Evolutionary conservation across 306 rosid genomes (phyloP).

Genomic region (Herpetospermum pedunculosum): DNA sequence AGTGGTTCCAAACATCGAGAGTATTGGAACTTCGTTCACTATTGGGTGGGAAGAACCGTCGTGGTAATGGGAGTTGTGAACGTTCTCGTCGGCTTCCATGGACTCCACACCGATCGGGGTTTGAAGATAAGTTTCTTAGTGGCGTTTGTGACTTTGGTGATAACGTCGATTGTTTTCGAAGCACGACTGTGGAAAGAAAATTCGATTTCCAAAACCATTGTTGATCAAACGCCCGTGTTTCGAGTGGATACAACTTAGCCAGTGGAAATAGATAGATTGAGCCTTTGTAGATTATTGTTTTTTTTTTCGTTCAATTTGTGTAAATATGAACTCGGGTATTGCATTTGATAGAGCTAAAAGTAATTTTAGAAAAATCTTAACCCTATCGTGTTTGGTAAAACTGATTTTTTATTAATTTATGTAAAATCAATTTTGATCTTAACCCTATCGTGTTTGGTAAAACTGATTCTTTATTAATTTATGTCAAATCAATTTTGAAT

Average conservation of each 20-base stretch:
- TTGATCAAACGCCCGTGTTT: background rate
- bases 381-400: too few relatives aligned
- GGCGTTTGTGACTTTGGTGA: background rate
- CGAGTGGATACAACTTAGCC: background rate
- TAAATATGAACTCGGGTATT: too few relatives aligned
- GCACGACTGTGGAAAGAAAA: background rate
- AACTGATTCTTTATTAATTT: too few relatives aligned
- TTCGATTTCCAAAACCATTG: background rate
- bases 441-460: too few relatives aligned
- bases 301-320: too few relatives aligned
- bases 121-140: background rate
- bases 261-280: background rate
- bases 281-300: too few relatives aligned
- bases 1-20: background rate
- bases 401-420: too few relatives aligned
- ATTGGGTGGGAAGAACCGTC: background rate
- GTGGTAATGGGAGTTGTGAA: background rate
- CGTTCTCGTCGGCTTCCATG: background rate
- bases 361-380: too few relatives aligned
- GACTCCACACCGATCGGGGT: background rate
- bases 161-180: background rate
- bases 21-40: constrained; percentile 4
- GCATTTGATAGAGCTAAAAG: too few relatives aligned
- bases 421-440: too few relatives aligned
- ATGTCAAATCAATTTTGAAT: too few relatives aligned